These are phyloP conservation scores for Ustilago shanxiensis DNA, from an alignment of 1,284 basidiomycete genomes.

Conservation along the genomic window DNA sequence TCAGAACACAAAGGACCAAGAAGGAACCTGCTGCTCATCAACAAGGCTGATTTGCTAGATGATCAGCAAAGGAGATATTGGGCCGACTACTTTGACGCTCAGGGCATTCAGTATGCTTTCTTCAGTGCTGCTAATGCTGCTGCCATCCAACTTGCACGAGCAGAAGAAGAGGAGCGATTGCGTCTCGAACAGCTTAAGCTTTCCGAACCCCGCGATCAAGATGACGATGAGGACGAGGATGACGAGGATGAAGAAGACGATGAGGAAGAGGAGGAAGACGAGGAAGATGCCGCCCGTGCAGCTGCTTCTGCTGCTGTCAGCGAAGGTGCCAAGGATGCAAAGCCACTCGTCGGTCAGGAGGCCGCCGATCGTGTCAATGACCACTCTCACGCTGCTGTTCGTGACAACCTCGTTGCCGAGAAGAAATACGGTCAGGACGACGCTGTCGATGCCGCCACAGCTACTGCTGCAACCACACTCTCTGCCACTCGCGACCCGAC, in stretches of 20 bases:
- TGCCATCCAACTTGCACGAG: constrained; percentile 76
- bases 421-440: constrained; percentile 35
- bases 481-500: constrained; percentile 76
- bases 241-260: constrained; percentile 69
- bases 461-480: constrained; percentile 63
- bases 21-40: constrained; percentile 86
- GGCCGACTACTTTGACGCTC: constrained; percentile 92
- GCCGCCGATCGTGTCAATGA: constrained; percentile 38
- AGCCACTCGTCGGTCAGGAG: constrained; percentile 52
- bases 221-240: constrained; percentile 49
- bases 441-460: constrained; percentile 61
- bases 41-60: constrained; percentile 95
- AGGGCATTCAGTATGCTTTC: constrained; percentile 88
- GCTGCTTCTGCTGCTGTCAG: constrained; percentile 42
- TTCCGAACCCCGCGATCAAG: constrained; percentile 60
- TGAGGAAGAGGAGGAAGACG: constrained; percentile 68
- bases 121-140: constrained; percentile 94
- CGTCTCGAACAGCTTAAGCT: constrained; percentile 65
- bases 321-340: constrained; percentile 44
- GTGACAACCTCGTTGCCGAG: constrained; percentile 39
- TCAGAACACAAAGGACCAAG: constrained; percentile 77
- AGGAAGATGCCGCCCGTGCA: constrained; percentile 62
- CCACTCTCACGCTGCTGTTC: constrained; percentile 32
- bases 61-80: constrained; percentile 82
- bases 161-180: constrained; percentile 73